Base-by-base conservation (phyloP, 2,329 filamentous ascomycete species). In the Alternaria sp. region DNA sequence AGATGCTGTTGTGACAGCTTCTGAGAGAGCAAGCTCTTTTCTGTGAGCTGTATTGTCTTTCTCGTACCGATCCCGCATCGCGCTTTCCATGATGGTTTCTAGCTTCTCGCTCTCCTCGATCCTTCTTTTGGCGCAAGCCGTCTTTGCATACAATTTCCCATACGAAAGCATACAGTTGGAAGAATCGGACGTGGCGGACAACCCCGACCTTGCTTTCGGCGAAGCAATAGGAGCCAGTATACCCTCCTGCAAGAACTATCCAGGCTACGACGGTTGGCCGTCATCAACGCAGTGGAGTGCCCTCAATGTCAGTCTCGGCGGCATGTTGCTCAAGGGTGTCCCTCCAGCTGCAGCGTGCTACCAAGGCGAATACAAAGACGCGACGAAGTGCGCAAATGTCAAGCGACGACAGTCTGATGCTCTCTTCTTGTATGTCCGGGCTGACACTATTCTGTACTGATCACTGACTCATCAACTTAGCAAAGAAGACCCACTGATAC, bases 331-430 rank as follows among this genome's bases (percentile, higher is more conserved):
- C n/a, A 68, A 57, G 41, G 67, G 64, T 18, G 53, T 73, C 12
- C 73, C 72, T 18, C 70, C 71, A 25, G 70, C 69, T n/a, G 70
- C 71, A 46, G 59, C 70, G 45, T 75, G 71, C 54, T 75, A 75
- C 38, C 50, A 61, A 9, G 72, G 70, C 3, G 64, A 63, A 6
- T 69, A 68, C 34, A 60, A 66, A 22, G 54, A 74, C 40, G 54
- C 60, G 16, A 54, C 50, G 7, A 64, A 56, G 52, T 75, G 73
- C 60, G 53, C 54, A 16, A 49, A 18, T 16, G 64, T 62, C 5
- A 63, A 54, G 30, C 54, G 44, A 11, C 50, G 60, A 16, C 61
- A 62, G 28, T 20, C 22, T 8, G 69, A 61, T 51, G 63, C 68
- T 3, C 55, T 68, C 8, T 72, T 64, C 38, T 61, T 53, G 72